Base-by-base conservation (phyloP, 2,329 filamentous ascomycete genomes). In the Hypocreales sp. region DNA sequence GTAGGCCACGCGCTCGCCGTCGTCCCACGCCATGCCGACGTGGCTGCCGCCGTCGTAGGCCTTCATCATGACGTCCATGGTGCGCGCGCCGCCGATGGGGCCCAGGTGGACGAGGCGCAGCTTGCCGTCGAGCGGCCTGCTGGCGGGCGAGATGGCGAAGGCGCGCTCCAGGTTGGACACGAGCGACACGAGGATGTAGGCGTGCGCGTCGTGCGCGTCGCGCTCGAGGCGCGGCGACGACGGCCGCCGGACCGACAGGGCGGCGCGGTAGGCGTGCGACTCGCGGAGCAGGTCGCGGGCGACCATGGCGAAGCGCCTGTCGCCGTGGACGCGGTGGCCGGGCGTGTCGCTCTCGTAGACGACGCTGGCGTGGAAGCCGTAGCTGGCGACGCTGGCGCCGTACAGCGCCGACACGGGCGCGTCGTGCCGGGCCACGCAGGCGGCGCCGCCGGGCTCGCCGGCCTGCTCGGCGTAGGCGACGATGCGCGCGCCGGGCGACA, bases 301-400 rank as follows among this genome's bases (percentile, higher is more conserved):
- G 0, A 83, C 84, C 69, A 93, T 82, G 31, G 74, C 67, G 53
- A 95, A 95, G 13, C 87, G 67, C 45, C 78, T 70, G 18, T 64
- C 61, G 9, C 87, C 87, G 42, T 79, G 75, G 38, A 71, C 68
- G 35, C 87, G 76, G 51, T 87, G 87, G 37, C 72, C 77, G 0
- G 69, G 60, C 0, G 86, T 92, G 50, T 95, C 87, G 50, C 80
- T 90, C 55, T 94, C 84, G 40, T 81, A 84, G 14, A 95, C 83
- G 4, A 95, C 64, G 22, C 77, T 74, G 17, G 86, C 81, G 45
- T 95, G 87, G 43, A 95, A 72, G 13, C 80, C 87, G 67, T 92
- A 92, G 48, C 79, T 90, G 24, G 76, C 77, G 2, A 95, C 86
- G 14, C 94, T 82, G 15, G 78, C 79, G 15, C 83, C 86, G 41